Conservation (phyloP, 768 basidiomycete genomes). For the Calocera viscosa region DNA sequence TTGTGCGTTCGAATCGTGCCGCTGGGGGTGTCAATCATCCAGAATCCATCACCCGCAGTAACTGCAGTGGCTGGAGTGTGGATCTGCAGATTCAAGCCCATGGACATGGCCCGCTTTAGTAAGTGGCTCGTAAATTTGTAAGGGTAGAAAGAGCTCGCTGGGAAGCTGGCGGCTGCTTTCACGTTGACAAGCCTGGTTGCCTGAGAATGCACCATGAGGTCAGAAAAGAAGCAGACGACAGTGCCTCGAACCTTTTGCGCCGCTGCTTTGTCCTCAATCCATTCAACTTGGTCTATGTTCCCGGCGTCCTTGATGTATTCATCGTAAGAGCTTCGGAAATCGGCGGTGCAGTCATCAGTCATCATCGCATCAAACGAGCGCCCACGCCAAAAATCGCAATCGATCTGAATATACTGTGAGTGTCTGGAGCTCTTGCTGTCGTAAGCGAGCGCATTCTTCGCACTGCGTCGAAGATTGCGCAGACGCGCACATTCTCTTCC, state of each 20-base stretch:
- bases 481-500: not conserved
- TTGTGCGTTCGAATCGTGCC: constrained; percentile 15
- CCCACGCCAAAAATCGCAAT: constrained; percentile 25
- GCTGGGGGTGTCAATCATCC: constrained; percentile 7
- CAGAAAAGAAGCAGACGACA: constrained; percentile 10
- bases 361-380: constrained; percentile 20
- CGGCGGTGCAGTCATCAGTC: constrained; percentile 19
- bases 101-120: constrained; percentile 17
- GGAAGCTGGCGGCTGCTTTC: constrained; percentile 15
- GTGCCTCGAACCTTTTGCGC: constrained; percentile 21
- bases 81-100: constrained; percentile 19
- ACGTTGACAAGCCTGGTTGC: not conserved
- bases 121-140: constrained; percentile 21
- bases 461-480: not conserved
- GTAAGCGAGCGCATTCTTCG: not conserved
- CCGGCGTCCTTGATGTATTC: constrained; percentile 26
- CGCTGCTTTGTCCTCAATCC: constrained; percentile 19
- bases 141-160: constrained; percentile 13
- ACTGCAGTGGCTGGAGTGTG: constrained; percentile 13
- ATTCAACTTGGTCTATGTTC: constrained; percentile 21
- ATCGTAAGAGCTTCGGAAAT: constrained; percentile 15
- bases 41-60: not conserved
- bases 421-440: constrained; percentile 17
- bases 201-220: constrained; percentile 11
- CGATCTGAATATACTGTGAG: constrained; percentile 17